Percentiles rank a stretch among this genome's conserved stretches.
Evolutionary conservation across 169 alveolate species (phyloP).

Genomic region (Miamiensis avidus): DNA sequence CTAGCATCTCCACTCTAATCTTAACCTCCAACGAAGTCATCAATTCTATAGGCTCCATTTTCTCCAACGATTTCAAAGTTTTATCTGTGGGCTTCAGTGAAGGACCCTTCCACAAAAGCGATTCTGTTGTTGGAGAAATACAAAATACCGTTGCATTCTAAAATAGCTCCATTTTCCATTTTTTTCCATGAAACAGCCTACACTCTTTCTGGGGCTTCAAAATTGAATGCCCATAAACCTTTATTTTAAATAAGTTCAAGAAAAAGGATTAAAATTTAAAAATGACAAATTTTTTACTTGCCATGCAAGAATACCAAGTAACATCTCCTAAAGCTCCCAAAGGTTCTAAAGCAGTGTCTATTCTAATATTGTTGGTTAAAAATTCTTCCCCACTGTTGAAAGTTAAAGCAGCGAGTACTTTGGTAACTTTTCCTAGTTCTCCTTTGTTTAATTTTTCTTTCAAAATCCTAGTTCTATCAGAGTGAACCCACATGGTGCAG

Average conservation of each 20-base stretch:
- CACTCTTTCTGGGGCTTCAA: conserved; percentile 30
- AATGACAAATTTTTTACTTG: background rate
- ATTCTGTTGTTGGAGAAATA: conserved; percentile 30
- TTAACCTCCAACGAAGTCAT: background rate
- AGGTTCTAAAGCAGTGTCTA: conserved; percentile 31
- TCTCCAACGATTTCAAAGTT: background rate
- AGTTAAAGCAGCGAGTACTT: conserved; percentile 30
- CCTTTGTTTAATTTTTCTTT: background rate
- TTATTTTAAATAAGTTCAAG: background rate
- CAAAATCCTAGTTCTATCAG: conserved; percentile 16
- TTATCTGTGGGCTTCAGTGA: background rate
- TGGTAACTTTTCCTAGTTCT: conserved; percentile 14
- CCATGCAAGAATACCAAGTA: conserved; percentile 38
- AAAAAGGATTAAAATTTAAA: too few species aligned
- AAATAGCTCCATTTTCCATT: conserved; percentile 33
- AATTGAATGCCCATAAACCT: conserved; percentile 27
- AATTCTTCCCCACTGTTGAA: conserved; percentile 35
- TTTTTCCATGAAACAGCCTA: background rate
- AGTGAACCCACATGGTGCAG: conserved; percentile 47
- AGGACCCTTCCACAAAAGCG: conserved; percentile 2
- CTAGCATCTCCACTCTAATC: background rate
- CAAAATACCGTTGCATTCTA: conserved; percentile 19
- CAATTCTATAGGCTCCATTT: background rate
- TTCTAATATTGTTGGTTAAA: conserved; percentile 34
- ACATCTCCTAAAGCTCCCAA: conserved; percentile 40